Evolutionary conservation across 305 asterid genomes (phyloP), one percentile per base, ranked within the genome.

Genomic region (Fraxinus sp.): DNA sequence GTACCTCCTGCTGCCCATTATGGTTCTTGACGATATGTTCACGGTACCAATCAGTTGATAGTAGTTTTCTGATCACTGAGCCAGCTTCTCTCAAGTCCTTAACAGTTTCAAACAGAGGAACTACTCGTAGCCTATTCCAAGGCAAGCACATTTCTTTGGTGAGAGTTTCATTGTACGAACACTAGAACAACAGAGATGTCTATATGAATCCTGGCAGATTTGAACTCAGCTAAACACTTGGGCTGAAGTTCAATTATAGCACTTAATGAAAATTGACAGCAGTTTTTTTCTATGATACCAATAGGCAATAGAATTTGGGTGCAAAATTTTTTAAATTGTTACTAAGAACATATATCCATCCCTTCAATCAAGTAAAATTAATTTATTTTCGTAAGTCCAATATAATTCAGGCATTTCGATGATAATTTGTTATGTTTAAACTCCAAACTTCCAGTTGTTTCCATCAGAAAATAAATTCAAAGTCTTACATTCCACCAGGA

Each of bases 81-180:
- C 99, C 99, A 81, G 98, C 99, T 87, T 86, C 90, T 89, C 99
- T 90, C 91, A 94, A 90, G 93, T 96, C 99, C 88, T 94, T 92
- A 89, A 94, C 97, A 8, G 98, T 96, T 89, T 96, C 99, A 88
- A 96, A 96, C 75, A 96, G 92, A 81, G 99, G 99, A 85, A 93
- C 98, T 72, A 96, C 98, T 71, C 99, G 94, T 78, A 96, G 89
- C 88, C 99, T 96, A 81, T 85, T 59, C 83, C 79, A 87, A 57
- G 73, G 77, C 43, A 77, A 18, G 43, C 75, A 78, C 52, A 72
- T 14, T 70, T 32, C 75, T 71, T 73, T 64, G 82, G 46, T 86
- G 84, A 79, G 83, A 79, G 81, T 57, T 35, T 77, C 66, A 73
- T 49, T 52, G 35, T 52, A 75, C 77, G 4, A 52, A 30, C 55